phyloP scores from a whole-genome alignment of 192 early-diverging fungal genomes.

The Spizellomyces punctatus region DNA sequence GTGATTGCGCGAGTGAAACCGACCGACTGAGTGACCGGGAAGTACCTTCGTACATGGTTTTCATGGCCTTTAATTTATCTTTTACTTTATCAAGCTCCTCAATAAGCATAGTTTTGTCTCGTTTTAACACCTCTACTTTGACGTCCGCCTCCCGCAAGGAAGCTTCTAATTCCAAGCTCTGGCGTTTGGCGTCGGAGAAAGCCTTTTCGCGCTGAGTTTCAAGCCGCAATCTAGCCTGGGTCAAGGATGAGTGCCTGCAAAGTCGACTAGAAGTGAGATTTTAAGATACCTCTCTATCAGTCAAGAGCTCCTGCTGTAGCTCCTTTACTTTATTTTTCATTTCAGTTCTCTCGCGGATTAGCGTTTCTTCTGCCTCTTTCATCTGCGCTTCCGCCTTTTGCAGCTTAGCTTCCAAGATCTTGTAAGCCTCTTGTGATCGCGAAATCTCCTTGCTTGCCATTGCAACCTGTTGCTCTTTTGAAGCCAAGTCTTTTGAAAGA shows the following conservation, averaged over 20 bases:
- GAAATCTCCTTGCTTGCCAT: slow-evolving; percentile 40
- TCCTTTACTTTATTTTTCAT: slow-evolving; percentile 18
- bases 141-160: slow-evolving; percentile 38
- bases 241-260: neutral
- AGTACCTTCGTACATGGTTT: neutral
- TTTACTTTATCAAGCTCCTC: slow-evolving; percentile 48
- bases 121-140: slow-evolving; percentile 40
- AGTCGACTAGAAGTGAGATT: neutral
- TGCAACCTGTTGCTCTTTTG: slow-evolving; percentile 41
- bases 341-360: slow-evolving; percentile 26
- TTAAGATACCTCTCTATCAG: slow-evolving; percentile 42
- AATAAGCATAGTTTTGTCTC: slow-evolving; percentile 46
- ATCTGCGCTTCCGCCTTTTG: slow-evolving; percentile 25
- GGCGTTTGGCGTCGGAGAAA: slow-evolving; percentile 4
- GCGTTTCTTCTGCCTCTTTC: slow-evolving; percentile 18
- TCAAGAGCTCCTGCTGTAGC: slow-evolving; percentile 38
- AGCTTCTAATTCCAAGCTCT: slow-evolving; percentile 45
- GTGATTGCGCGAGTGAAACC: no score
- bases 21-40: neutral
- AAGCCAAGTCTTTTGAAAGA: slow-evolving; percentile 38
- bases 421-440: slow-evolving; percentile 32
- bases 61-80: slow-evolving; percentile 34
- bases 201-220: slow-evolving; percentile 26
- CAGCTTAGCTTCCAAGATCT: slow-evolving; percentile 32
- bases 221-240: slow-evolving; percentile 30